A percentile compares a stretch with the other conserved stretches of the same genome.
phyloP scores from a whole-genome alignment of 371 early-diverging fungal species.

The Circinella minor region DNA sequence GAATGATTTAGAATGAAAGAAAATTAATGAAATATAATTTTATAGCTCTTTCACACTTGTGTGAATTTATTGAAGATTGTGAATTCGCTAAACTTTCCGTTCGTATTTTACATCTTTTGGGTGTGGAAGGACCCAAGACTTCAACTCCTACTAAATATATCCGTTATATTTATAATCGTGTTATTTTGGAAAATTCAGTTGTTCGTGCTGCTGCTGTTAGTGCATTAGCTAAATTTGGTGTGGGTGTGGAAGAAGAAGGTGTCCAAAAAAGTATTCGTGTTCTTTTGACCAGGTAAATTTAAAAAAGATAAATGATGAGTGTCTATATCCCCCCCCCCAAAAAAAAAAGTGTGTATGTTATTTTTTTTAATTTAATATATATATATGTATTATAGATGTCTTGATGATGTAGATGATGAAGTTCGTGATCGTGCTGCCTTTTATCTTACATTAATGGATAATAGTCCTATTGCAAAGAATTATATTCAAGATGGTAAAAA shows the following conservation, averaged over 20 bases:
- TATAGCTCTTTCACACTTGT: constrained; percentile 90
- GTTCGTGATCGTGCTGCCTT: constrained; percentile 96
- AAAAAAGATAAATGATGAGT: background rate
- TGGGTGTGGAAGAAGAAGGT: constrained; percentile 72
- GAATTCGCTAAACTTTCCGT: constrained; percentile 97
- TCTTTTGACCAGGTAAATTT: constrained; percentile 70
- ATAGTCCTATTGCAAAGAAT: constrained; percentile 58
- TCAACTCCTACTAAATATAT: constrained; percentile 92
- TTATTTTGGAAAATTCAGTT: constrained; percentile 95
- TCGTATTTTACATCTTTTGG: constrained; percentile 92
- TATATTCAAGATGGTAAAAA: constrained; percentile 67
- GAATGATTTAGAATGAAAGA: background rate
- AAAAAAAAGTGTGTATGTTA: too few species aligned
- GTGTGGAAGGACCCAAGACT: constrained; percentile 93
- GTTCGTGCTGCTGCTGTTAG: constrained; percentile 97
- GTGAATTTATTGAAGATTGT: constrained; percentile 99
- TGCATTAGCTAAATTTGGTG: constrained; percentile 93
- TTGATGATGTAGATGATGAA: constrained; percentile 97
- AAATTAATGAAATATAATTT: background rate
- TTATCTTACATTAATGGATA: constrained; percentile 80
- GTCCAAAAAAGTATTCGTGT: constrained; percentile 84
- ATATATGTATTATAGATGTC: constrained; percentile 64
- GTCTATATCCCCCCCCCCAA: too few species aligned
- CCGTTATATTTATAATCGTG: constrained; percentile 98
- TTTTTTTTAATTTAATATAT: background rate